Evolutionary conservation across 2,329 filamentous ascomycete species (phyloP), one percentile per base, ranked within the genome.

Genomic region (Pseudogymnoascus pannorum): DNA sequence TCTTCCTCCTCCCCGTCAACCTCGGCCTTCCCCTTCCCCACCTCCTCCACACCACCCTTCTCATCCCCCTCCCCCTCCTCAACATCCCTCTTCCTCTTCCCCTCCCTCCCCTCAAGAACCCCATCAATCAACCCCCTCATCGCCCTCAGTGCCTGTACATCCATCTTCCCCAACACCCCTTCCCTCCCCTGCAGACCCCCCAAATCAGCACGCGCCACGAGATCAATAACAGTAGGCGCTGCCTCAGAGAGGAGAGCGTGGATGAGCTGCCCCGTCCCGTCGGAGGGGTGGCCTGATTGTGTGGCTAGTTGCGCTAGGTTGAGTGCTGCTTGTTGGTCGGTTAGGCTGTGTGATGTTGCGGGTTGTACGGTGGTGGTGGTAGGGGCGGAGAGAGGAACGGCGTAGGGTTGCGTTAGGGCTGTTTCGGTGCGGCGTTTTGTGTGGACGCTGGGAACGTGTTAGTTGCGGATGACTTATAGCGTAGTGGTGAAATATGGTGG

Each of bases 261-360:
- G 59, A 86, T 77, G 62, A 90, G 78, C 58, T 72, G 73, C n/a
- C n/a, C n/a, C n/a, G n/a, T n/a, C n/a, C n/a, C n/a, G n/a, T n/a
- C n/a, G n/a, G n/a, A n/a, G n/a, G 24, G 6, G 16, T 60, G 74
- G 73, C 64, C 79, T 76, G 51, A 35, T 65, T 78, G 77, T 60
- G 77, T 78, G 57, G 79, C 76, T 36, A 90, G 75, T 64, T 82
- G 79, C 48, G 81, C 77, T 31, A 91, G 77, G 63, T 84, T 85
- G 63, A 90, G 78, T 4, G 85, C 86, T 44, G 85, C 81, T 69
- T 89, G 86, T 69, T 87, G 81, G 71, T 89, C 83, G 59, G 81
- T 78, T 18, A 89, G 36, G 24, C 58, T 59, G 36, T 64, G 62
- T 24, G 54, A 61, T 18, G 63, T 63, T 68, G 64, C 69, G 61